These are phyloP conservation scores for Chlorella sp. DNA, from an alignment of 139 green algal genomes.

Conservation along the genomic window DNA sequence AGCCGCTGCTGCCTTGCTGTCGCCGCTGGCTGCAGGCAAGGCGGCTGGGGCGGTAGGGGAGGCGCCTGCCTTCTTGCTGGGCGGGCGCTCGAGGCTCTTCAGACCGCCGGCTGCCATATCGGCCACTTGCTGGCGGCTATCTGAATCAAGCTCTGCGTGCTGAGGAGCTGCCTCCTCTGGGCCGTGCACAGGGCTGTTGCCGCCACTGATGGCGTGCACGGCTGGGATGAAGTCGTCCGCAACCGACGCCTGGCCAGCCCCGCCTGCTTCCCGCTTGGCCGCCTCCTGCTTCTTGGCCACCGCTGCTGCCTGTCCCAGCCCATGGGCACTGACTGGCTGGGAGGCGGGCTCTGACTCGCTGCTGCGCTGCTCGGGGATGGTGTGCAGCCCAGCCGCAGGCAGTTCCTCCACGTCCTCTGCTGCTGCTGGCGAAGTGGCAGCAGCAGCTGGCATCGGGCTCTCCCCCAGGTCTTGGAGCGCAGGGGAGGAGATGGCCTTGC, in stretches of 20 bases:
- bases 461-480: background rate
- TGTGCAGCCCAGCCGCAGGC: background rate
- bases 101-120: too few species aligned
- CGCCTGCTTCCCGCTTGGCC: background rate
- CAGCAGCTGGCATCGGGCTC: too few species aligned
- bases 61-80: too few species aligned
- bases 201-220: background rate
- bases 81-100: too few species aligned
- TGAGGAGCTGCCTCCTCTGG: too few species aligned
- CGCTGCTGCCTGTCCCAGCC: background rate
- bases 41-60: background rate
- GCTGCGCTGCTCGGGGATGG: constrained; percentile 9
- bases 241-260: too few species aligned
- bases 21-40: background rate
- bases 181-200: background rate
- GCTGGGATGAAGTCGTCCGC: too few species aligned
- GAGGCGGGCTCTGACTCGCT: background rate
- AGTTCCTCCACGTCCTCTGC: background rate
- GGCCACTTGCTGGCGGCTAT: too few species aligned
- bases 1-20: too few species aligned
- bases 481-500: background rate
- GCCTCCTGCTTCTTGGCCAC: background rate
- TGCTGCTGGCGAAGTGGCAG: too few species aligned
- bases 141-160: too few species aligned
- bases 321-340: background rate